These are phyloP conservation scores for Pouteria campechiana DNA, from an alignment of 179 eudicot species.

Conservation along the genomic window DNA sequence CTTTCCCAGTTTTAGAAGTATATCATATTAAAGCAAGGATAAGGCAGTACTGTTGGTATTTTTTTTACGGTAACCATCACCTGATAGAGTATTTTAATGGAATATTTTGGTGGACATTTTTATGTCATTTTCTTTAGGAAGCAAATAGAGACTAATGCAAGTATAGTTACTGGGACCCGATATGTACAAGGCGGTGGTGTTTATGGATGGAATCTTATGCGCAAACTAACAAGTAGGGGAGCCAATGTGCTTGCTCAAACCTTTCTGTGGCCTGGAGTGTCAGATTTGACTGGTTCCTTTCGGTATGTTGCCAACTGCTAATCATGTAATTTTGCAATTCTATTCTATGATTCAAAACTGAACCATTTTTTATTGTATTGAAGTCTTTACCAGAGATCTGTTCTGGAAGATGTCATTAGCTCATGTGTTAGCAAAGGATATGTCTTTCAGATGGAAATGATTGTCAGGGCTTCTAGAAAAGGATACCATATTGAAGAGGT, in stretches of 20 bases:
- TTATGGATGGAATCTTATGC: conserved; percentile 97
- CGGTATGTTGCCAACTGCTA: conserved; percentile 36
- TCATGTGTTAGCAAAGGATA: conserved; percentile 91
- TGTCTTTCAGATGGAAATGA: conserved; percentile 97
- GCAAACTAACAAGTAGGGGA: conserved; percentile 94
- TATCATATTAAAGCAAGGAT: neutral
- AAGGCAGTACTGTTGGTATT: neutral
- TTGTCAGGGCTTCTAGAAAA: conserved; percentile 90
- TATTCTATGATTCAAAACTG: no score
- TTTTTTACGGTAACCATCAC: neutral
- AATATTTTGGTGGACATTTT: no score
- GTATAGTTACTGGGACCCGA: conserved; percentile 90
- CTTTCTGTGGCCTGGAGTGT: conserved; percentile 96
- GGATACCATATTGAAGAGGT: conserved; percentile 94
- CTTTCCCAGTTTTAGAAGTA: neutral
- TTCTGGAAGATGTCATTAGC: conserved; percentile 84
- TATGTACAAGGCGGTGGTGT: conserved; percentile 92
- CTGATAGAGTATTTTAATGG: no score
- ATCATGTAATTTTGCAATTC: no score
- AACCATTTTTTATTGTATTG: neutral
- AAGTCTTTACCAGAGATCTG: conserved; percentile 76
- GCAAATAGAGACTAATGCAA: conserved; percentile 83
- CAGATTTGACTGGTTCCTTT: conserved; percentile 94
- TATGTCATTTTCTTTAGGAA: conserved; percentile 37
- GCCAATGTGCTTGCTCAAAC: conserved; percentile 97